phyloP scores from a whole-genome alignment of 441 rosid species.

The Eruca vesicaria region DNA sequence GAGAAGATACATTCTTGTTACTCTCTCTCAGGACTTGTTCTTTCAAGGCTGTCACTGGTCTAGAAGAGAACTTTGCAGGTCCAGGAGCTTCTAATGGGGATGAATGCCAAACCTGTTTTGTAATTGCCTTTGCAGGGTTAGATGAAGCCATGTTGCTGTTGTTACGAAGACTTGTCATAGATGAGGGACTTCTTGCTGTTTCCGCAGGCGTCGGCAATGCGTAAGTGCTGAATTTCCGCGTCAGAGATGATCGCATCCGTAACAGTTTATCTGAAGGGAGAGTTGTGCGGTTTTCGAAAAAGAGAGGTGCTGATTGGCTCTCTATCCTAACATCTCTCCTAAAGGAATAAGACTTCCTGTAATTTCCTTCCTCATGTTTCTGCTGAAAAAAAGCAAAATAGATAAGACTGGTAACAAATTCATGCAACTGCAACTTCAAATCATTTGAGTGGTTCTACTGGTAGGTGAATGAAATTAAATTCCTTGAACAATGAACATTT shows the following conservation, averaged over 20 bases:
- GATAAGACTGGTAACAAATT: slow-evolving; percentile 8
- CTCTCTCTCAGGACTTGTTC: slow-evolving; percentile 58
- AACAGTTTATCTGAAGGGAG: slow-evolving; percentile 38
- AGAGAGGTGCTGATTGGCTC: slow-evolving; percentile 67
- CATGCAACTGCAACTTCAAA: background rate
- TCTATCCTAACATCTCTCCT: slow-evolving; percentile 42
- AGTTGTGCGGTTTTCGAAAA: slow-evolving; percentile 38
- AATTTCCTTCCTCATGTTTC: slow-evolving; percentile 46
- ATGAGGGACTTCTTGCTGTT: slow-evolving; percentile 48
- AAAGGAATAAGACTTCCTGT: slow-evolving; percentile 43
- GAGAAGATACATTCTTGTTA: slow-evolving; percentile 43
- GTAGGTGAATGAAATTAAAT: background rate
- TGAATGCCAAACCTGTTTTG: slow-evolving; percentile 50
- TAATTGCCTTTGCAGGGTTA: slow-evolving; percentile 32
- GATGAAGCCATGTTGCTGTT: slow-evolving; percentile 20
- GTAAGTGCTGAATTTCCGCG: slow-evolving; percentile 60
- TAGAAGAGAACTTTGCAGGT: slow-evolving; percentile 45
- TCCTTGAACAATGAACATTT: slow-evolving; percentile 4
- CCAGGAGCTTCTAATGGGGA: slow-evolving; percentile 52
- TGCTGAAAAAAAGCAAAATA: slow-evolving; percentile 34
- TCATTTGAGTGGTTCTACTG: background rate
- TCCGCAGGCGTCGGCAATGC: slow-evolving; percentile 66
- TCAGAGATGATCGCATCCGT: slow-evolving; percentile 43
- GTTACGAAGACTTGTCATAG: slow-evolving; percentile 35
- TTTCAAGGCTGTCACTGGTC: slow-evolving; percentile 32